Conservation (phyloP, 176 grass and related monocot species). For the Zea luxurians region DNA sequence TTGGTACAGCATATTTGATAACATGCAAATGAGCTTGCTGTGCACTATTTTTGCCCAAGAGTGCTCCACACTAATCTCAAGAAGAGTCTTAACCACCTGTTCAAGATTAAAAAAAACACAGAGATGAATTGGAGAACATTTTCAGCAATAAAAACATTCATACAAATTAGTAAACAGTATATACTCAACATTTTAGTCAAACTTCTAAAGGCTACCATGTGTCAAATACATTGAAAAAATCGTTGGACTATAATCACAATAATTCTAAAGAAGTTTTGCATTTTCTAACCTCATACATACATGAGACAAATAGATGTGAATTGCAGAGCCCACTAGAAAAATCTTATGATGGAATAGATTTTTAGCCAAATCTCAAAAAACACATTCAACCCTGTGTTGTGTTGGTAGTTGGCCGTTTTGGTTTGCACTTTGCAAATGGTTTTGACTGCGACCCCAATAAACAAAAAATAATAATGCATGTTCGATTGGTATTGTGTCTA, state of each 20-base stretch:
- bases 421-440: constrained; percentile 13
- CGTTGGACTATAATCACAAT: neutral
- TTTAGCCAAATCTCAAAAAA: constrained; percentile 9
- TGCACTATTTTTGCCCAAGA: constrained; percentile 94
- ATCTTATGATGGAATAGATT: constrained; percentile 15
- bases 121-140: constrained; percentile 14
- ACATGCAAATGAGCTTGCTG: constrained; percentile 91
- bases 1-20: constrained; percentile 92
- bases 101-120: neutral
- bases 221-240: constrained; percentile 6
- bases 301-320: constrained; percentile 17
- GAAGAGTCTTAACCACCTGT: constrained; percentile 88
- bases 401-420: neutral
- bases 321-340: constrained; percentile 18
- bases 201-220: neutral
- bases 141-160: constrained; percentile 12
- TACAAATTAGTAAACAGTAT: constrained; percentile 23
- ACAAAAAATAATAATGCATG: constrained; percentile 21
- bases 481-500: constrained; percentile 16
- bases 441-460: neutral
- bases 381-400: constrained; percentile 18
- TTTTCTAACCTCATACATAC: constrained; percentile 19
- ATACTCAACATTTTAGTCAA: constrained; percentile 1
- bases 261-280: neutral
- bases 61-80: constrained; percentile 86